phyloP scores from a whole-genome alignment of 495 filamentous ascomycete species.

The Penicillium cinerascens region DNA sequence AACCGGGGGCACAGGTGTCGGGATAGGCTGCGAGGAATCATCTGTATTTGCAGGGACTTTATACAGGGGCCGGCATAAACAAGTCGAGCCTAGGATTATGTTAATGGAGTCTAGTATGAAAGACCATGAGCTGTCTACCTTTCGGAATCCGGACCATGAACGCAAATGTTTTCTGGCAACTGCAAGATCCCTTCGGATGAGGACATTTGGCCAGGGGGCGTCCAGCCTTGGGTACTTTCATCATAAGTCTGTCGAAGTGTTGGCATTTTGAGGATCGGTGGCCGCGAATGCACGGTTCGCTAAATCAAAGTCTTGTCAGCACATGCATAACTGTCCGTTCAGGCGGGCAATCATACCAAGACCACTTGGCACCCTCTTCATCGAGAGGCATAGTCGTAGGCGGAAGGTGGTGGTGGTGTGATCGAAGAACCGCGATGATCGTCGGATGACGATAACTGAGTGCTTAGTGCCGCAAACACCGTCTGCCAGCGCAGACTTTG shows the following conservation, averaged over 20 bases:
- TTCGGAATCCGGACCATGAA: conserved; percentile 53
- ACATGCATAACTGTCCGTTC: background rate
- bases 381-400: conserved; percentile 43
- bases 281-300: conserved; percentile 79
- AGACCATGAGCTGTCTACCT: conserved; percentile 23
- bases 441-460: conserved; percentile 3
- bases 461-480: background rate
- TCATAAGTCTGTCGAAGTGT: conserved; percentile 70
- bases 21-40: conserved; percentile 15
- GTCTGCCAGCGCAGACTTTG: background rate
- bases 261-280: conserved; percentile 83
- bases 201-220: conserved; percentile 74
- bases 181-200: conserved; percentile 62
- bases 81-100: conserved; percentile 28
- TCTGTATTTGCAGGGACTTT: conserved; percentile 25
- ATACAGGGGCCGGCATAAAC: conserved; percentile 42
- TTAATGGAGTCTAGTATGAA: background rate
- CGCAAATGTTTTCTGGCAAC: conserved; percentile 49
- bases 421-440: background rate
- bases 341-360: conserved; percentile 37
- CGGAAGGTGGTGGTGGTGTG: background rate
- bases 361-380: conserved; percentile 49
- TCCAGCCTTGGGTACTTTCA: conserved; percentile 77
- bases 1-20: conserved; percentile 6
- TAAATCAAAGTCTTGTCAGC: conserved; percentile 31